A percentile compares a stretch with the other conserved stretches of the same genome.
Evolutionary conservation across 2,329 filamentous ascomycete genomes (phyloP).

Genomic region (Claviceps africana): DNA sequence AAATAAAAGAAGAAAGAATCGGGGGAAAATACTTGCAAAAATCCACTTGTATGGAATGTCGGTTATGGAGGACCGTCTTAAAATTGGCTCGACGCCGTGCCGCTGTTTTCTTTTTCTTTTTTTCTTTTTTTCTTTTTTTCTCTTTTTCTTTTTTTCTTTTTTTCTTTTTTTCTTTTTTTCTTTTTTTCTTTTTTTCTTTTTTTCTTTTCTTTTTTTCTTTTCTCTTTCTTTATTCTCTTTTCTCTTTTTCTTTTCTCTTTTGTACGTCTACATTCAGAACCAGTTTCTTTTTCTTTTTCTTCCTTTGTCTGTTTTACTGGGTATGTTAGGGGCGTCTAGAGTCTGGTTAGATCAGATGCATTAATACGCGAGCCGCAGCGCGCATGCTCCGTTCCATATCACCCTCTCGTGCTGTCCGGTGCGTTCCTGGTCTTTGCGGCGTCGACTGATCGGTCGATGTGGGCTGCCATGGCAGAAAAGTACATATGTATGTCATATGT

Average conservation of each 20-base stretch:
- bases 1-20: not conserved
- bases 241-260: not conserved
- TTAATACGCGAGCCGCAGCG: slow-evolving; percentile 2
- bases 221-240: no score
- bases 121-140: not conserved
- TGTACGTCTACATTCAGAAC: not conserved
- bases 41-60: not conserved
- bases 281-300: not conserved
- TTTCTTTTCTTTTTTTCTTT: not conserved
- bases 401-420: not conserved
- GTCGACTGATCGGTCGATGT: no score
- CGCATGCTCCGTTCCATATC: not conserved
- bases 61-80: not conserved
- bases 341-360: slow-evolving; percentile 5
- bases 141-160: not conserved
- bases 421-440: not conserved
- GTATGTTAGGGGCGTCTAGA: slow-evolving; percentile 5
- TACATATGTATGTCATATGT: no score
- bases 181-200: not conserved
- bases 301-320: not conserved
- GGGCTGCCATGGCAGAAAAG: no score
- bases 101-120: not conserved
- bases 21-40: not conserved
- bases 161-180: not conserved
- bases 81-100: not conserved